Base-by-base conservation (phyloP, 2,329 filamentous ascomycete genomes). In the Penicillium sp. region DNA sequence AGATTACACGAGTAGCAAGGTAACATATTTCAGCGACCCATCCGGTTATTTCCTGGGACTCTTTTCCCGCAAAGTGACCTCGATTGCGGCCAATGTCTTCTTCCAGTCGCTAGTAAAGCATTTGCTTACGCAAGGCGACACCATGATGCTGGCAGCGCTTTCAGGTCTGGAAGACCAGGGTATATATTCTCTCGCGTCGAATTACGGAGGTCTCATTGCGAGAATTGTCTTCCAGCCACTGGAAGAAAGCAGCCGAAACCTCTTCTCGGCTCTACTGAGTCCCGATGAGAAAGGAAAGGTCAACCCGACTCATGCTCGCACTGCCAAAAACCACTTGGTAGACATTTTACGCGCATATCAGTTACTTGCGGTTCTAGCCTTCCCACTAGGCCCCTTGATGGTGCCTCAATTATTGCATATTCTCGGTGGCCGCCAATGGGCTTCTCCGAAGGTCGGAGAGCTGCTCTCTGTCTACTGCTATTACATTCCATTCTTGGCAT, bases 151-250 rank as follows among this genome's bases (percentile, higher is more conserved):
- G 59, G 88, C 90, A 14, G 77, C 87, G 11, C 81, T 97, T 54
- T 88, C 92, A 6, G 86, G 86, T 0, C 83, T 94, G 1, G 80
- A 85, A 40, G 89, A 92, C 4, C 94, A 97, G 76, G 94, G 94
- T 13, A 86, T 91, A 34, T 99, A 97, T 69, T 91, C 92, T 0
- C 82, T 99, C 5, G 94, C 93, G 49, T 92, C 92, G 65, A 99
- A 97, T 73, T 99, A 94, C 71, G 94, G 94, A 21, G 90, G 92
- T 2, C 83, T 99, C 0, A 78, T 96, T 27, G 94, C 94, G 0
- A 85, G 94, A 3, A 85, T 97, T 60, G 78, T 99, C 47, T 93
- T 99, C 71, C 94, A 97, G 67, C 95, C 94, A 7, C 86, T 99
- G 56, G 94, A 99, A 73, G 95, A 99, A 74, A 93, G 89, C 71